Percentiles rank a stretch among this genome's conserved stretches.
phyloP scores from a whole-genome alignment of 2,329 filamentous ascomycete species.

The Hymenoscyphus infarciens region DNA sequence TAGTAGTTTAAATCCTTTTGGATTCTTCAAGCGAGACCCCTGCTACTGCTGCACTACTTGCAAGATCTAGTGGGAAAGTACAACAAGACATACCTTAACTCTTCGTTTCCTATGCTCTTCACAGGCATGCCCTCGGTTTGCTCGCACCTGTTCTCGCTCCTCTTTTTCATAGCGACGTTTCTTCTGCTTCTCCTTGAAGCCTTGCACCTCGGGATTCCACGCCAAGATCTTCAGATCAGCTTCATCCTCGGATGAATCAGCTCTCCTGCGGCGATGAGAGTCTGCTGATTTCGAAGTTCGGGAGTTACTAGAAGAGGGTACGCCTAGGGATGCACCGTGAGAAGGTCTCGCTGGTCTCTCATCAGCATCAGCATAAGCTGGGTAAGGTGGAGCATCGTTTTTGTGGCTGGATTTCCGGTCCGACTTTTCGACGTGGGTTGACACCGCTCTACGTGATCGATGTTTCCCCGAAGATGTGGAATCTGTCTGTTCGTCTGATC shows the following conservation, averaged over 20 bases:
- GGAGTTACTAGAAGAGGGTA: not conserved
- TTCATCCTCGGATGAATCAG: not conserved
- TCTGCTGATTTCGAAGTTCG: not conserved
- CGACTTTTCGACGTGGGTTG: not conserved
- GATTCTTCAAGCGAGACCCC: not conserved
- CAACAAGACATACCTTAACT: not conserved
- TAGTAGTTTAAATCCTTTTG: not conserved
- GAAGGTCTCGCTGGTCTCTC: not conserved
- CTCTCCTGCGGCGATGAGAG: not conserved
- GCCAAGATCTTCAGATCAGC: not conserved
- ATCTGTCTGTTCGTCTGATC: not conserved
- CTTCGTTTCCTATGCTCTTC: slow-evolving; percentile 5
- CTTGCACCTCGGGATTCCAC: not conserved
- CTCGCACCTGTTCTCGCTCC: not conserved
- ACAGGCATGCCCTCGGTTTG: slow-evolving; percentile 3
- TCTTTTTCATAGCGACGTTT: slow-evolving; percentile 1
- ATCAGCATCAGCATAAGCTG: not conserved
- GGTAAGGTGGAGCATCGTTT: not conserved
- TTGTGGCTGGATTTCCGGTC: not conserved
- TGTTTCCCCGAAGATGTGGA: not conserved
- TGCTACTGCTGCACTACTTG: not conserved
- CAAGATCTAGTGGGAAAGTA: not conserved
- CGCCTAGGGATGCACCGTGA: not conserved
- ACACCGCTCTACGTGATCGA: not conserved
- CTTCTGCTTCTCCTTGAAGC: slow-evolving; percentile 3